Evolutionary conservation across 2,329 filamentous ascomycete genomes (phyloP), one percentile per base, ranked within the genome.

Genomic region (Macrophomina tecta): DNA sequence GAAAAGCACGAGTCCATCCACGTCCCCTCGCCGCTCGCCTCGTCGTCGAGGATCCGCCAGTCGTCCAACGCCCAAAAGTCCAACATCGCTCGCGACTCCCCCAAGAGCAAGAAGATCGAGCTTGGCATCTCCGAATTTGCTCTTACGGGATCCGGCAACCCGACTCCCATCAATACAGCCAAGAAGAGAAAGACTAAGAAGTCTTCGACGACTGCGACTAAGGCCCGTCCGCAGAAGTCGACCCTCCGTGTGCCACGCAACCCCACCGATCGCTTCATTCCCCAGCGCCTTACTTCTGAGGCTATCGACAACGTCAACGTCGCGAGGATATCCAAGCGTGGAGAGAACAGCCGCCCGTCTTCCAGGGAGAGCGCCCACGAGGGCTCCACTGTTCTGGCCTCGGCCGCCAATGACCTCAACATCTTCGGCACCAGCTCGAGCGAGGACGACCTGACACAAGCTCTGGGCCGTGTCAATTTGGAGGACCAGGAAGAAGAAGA

Each of bases 121-220:
- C 87, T 97, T 48, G 93, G 93, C 71, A 90, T 97, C 40, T 97
- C 94, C 48, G 94, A 99, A 77, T 98, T 94, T 85, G 89, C 92
- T 18, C 85, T 99, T 73, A 92, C 91, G 63, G 93, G 94, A 70
- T 97, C 94, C 65, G 93, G 92, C 23, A 74, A 71, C 28, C 83
- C 83, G 18, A 80, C 81, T 6, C 70, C 75, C 38, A 68, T 69
- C n/a, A 77, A 80, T 16, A 72, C 79, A 53, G 78, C 85, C 83
- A 74, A 82, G 77, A 86, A 88, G 83, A 74, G 82, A 77, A 86
- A 88, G 83, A 81, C 77, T 60, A 74, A 79, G 71, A 77, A 78
- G 51, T 68, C 68, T 64, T 69, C 70, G 38, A 55, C 76, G 75
- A 64, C 71, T 74, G 36, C 72, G 74, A 51, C 74, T 75, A 79